Base-by-base conservation (phyloP, 2,329 filamentous ascomycete genomes). In the Huntiella bhutanensis region DNA sequence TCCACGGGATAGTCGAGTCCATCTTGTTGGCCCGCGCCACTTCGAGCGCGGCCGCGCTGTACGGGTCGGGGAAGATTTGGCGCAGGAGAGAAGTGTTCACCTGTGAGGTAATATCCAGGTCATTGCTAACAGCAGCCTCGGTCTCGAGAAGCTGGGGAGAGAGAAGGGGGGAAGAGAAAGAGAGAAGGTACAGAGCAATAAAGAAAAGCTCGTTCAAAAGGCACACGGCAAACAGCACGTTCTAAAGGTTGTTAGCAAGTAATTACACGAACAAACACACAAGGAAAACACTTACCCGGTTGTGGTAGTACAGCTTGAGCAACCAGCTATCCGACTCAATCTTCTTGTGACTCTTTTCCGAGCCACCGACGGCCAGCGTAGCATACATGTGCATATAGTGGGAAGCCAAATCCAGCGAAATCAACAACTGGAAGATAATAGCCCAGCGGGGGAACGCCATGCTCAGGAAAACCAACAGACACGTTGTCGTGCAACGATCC, bases 331-430 rank as follows among this genome's bases (percentile, higher is more conserved):
- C 71, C 59, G 75, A 82, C 59, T 93, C 85, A 45, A 98, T 79
- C 55, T 82, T 87, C 76, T 98, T 98, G 68, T 98, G 91, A 66
- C 86, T 80, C 53, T 65, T 83, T 55, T 77, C 74, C 46, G 75
- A 71, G 45, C 84, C 85, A 46, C 82, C 85, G 76, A 94, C 91
- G 53, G 80, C 79, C 57, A 95, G 68, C 1, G 86, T 94, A 10
- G 87, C 84, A 60, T 93, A 96, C 91, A 98, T 98, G 67, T 98
- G 91, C 70, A 96, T 88, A 61, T 96, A 98, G 64, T 98, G 91
- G 60, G 86, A 94, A 22, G 91, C 82, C 53, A 98, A 72, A 63
- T 98, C 91, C 56, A 98, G 66, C 47, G 81, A 82, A 62, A 98
- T 94, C 58, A 98, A 66, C 39, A 80, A 76, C 67, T 98, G 91